Percentiles rank a stretch among this genome's conserved stretches.
These are phyloP conservation scores for Blastocystis sp. DNA, from an alignment of 352 stramenopile species.

Conservation along the genomic window DNA sequence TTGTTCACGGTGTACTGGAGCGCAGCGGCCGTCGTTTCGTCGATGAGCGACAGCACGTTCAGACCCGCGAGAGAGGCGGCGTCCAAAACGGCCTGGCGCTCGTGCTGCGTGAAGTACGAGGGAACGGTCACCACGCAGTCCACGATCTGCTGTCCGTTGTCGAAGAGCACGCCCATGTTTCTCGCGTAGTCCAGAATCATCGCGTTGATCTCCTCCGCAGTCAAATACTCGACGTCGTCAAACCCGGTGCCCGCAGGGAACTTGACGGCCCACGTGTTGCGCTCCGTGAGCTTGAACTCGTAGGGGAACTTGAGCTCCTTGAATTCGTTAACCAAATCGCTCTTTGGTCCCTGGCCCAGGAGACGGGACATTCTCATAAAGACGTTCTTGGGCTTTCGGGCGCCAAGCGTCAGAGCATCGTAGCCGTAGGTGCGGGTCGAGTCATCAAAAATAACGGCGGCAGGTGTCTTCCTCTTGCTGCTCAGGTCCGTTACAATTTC, in stretches of 20 bases:
- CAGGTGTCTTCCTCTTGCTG: slow-evolving; percentile 96
- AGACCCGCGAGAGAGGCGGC: slow-evolving; percentile 91
- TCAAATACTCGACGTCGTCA: slow-evolving; percentile 62
- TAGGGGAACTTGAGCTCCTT: slow-evolving; percentile 83
- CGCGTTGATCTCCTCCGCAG: slow-evolving; percentile 74
- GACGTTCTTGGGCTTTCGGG: slow-evolving; percentile 85
- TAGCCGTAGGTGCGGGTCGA: slow-evolving; percentile 91
- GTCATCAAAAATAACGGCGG: slow-evolving; percentile 86
- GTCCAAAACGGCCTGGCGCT: slow-evolving; percentile 90
- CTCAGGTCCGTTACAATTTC: slow-evolving; percentile 95
- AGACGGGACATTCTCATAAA: slow-evolving; percentile 83
- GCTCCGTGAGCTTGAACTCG: slow-evolving; percentile 74
- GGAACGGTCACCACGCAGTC: slow-evolving; percentile 95
- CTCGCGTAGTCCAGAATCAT: slow-evolving; percentile 77
- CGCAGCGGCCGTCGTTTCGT: slow-evolving; percentile 95
- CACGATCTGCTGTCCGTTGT: slow-evolving; percentile 85
- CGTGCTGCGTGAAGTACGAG: slow-evolving; percentile 90
- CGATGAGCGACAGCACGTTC: slow-evolving; percentile 92
- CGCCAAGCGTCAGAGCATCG: slow-evolving; percentile 88
- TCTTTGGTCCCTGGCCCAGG: slow-evolving; percentile 86
- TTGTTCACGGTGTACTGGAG: slow-evolving; percentile 93
- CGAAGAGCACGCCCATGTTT: slow-evolving; percentile 78
- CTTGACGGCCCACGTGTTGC: slow-evolving; percentile 64
- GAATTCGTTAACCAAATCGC: slow-evolving; percentile 78
- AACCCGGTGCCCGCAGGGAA: slow-evolving; percentile 71